These are phyloP conservation scores for Amanita subjunquillea DNA, from an alignment of 768 basidiomycete genomes.

Conservation along the genomic window DNA sequence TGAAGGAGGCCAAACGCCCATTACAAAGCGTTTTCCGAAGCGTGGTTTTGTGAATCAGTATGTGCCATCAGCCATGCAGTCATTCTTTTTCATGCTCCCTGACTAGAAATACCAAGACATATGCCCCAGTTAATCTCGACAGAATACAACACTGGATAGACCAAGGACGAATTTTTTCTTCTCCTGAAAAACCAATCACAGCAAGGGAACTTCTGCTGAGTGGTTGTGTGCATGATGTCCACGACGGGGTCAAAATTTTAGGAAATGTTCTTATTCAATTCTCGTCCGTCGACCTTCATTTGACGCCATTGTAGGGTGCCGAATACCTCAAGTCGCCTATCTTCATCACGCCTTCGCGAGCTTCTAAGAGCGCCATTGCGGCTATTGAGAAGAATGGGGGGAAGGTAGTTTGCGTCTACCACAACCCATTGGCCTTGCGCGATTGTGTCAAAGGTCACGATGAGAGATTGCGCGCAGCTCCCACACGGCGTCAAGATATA, in stretches of 20 bases:
- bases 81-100: not conserved
- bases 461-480: conserved; percentile 66
- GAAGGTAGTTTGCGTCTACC: conserved; percentile 80
- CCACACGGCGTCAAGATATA: conserved; percentile 81
- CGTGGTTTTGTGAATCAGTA: conserved; percentile 90
- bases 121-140: conserved; percentile 79
- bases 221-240: conserved; percentile 79
- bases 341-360: conserved; percentile 75
- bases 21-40: conserved; percentile 87
- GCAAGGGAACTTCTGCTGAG: conserved; percentile 77
- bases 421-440: conserved; percentile 76
- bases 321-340: conserved; percentile 59
- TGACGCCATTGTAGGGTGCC: conserved; percentile 38
- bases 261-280: conserved; percentile 49
- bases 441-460: conserved; percentile 66
- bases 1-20: conserved; percentile 95
- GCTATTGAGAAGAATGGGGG: conserved; percentile 81
- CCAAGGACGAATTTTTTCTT: conserved; percentile 68
- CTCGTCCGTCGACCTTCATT: not conserved
- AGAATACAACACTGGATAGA: conserved; percentile 88
- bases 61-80: conserved; percentile 18
- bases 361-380: conserved; percentile 75
- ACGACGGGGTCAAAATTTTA: conserved; percentile 88
- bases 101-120: conserved; percentile 60
- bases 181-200: conserved; percentile 78